Conservation (phyloP, 352 stramenopile genomes). For the Phytophthora cactorum region DNA sequence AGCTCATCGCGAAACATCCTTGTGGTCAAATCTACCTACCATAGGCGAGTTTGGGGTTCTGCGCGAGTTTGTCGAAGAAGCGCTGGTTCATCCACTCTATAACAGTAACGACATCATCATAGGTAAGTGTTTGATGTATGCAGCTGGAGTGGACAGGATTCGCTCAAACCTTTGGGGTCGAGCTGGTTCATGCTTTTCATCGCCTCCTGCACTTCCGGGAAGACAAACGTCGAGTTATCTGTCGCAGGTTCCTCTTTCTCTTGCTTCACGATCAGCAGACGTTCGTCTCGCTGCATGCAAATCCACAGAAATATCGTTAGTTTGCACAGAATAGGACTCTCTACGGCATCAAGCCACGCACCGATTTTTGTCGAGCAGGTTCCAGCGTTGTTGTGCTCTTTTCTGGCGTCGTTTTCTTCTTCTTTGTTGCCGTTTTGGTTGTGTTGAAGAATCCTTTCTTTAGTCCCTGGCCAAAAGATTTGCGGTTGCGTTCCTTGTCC, state of each 20-base stretch:
- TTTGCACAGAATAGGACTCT: background rate
- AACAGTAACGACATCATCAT: background rate
- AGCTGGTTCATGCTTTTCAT: slow-evolving; percentile 66
- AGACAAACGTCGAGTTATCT: slow-evolving; percentile 48
- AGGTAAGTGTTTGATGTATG: background rate
- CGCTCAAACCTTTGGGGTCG: slow-evolving; percentile 57
- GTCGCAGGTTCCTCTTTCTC: slow-evolving; percentile 24
- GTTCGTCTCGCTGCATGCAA: slow-evolving; percentile 43
- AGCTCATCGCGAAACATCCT: background rate
- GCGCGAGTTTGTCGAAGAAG: slow-evolving; percentile 75
- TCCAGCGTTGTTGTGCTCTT: slow-evolving; percentile 16
- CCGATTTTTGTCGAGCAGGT: slow-evolving; percentile 16
- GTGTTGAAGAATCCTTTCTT: slow-evolving; percentile 79
- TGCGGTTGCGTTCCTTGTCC: slow-evolving; percentile 52
- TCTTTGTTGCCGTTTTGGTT: slow-evolving; percentile 17
- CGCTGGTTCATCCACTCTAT: slow-evolving; percentile 79
- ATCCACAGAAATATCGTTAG: slow-evolving; percentile 9
- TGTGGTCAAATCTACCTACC: slow-evolving; percentile 34
- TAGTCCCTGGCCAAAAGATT: slow-evolving; percentile 64
- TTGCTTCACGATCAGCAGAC: slow-evolving; percentile 43
- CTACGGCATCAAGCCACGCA: background rate
- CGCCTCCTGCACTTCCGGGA: slow-evolving; percentile 79
- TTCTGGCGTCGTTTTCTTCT: slow-evolving; percentile 7
- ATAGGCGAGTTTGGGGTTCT: slow-evolving; percentile 57
- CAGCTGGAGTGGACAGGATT: background rate